phyloP scores from a whole-genome alignment of 192 early-diverging fungal species.

The Dispira simplex region DNA sequence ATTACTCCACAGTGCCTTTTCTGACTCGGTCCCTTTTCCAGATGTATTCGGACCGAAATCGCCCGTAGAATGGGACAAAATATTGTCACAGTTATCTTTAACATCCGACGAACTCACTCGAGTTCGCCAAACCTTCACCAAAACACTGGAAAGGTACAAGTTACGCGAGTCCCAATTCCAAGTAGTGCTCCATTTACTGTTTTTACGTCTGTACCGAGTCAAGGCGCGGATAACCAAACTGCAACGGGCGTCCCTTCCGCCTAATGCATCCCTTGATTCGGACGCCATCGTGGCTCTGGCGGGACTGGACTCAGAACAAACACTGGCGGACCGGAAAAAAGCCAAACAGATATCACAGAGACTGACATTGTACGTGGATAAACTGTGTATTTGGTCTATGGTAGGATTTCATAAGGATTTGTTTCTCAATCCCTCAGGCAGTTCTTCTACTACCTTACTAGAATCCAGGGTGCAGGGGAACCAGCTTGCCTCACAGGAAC shows the following conservation, averaged over 20 bases:
- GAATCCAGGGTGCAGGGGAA: not conserved
- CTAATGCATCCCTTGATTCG: not conserved
- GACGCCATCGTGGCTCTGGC: too few relatives aligned
- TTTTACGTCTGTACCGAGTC: slow-evolving; percentile 5
- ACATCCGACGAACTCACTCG: too few relatives aligned
- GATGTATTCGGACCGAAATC: too few relatives aligned
- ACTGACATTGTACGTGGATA: slow-evolving; percentile 4
- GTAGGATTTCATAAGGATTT: slow-evolving; percentile 7
- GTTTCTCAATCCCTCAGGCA: not conserved
- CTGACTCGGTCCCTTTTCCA: too few relatives aligned
- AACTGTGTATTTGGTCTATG: slow-evolving; percentile 12
- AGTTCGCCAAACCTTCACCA: too few relatives aligned
- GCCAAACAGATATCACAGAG: not conserved
- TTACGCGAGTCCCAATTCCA: slow-evolving; percentile 9
- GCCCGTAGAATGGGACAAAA: too few relatives aligned
- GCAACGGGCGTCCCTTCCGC: not conserved
- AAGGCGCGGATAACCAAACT: not conserved
- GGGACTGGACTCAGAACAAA: not conserved
- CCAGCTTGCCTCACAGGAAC: not conserved
- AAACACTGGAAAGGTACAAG: not conserved
- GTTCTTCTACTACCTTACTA: not conserved
- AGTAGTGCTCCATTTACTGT: slow-evolving; percentile 2
- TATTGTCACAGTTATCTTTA: too few relatives aligned
- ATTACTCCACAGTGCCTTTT: too few relatives aligned
- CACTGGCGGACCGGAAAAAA: not conserved